Base-by-base conservation (phyloP, 129 eudicot genomes). In the Helianthus annuus region DNA sequence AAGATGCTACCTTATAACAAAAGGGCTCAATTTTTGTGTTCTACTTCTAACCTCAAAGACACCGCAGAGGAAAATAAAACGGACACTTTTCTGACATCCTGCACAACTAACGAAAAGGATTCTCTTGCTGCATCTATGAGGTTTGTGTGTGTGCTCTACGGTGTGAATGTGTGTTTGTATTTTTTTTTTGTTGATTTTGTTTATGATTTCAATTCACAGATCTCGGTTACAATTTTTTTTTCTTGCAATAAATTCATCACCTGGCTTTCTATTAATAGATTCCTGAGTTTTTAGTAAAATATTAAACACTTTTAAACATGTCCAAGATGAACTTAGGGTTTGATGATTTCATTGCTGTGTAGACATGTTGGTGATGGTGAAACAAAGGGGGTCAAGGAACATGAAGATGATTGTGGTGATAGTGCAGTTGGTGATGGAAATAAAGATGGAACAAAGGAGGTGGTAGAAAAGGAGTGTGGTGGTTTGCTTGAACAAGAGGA, bases 1-100 rank as follows among this genome's bases (percentile, higher is more conserved):
- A 10, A 67, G 16, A 10, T 11, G 60, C 61, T 54, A 9, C 80
- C 80, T 7, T 16, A 66, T 34, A 76, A 76, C 69, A 67, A 76
- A 67, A 67, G 80, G 61, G 62, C 48, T 55, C 74, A 66, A 16
- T 46, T 67, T 54, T 67, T 45, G 12, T 59, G 46, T 42, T 57
- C 76, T 27, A 24, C 61, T n/a, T 32, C 68, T 16, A 13, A 27
- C 64, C 15, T 38, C 7, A 6, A 16, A 32, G 53, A 39, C 16
- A 10, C 38, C 13, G 4, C 13, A 34, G 38, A 27, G 17, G 68
- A 46, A 48, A 63, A 17, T 38, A 36, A 63, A 72, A 4, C 8
- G 19, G 77, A 72, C 9, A 61, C 51, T 48, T 16, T 36, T 61
- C 36, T 56, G 8, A 71, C 65, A 66, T 49, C 38, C n/a, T 3